These are phyloP conservation scores for Phytomonas francai DNA, from an alignment of 208 protist species.

Conservation along the genomic window DNA sequence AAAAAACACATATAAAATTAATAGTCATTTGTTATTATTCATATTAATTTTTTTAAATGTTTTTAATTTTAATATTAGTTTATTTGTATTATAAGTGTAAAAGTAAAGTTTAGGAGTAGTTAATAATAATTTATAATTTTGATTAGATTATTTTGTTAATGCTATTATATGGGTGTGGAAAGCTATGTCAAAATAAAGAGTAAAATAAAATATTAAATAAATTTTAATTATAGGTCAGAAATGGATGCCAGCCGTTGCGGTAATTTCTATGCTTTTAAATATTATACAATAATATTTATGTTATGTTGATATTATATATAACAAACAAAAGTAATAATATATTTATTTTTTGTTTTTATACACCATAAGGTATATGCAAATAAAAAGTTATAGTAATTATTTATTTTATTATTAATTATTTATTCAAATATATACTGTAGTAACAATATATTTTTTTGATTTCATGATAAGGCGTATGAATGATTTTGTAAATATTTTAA, in stretches of 20 bases:
- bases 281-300: slow-evolving; percentile 61
- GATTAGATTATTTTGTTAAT: slow-evolving; percentile 75
- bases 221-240: slow-evolving; percentile 55
- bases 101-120: slow-evolving; percentile 53
- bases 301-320: slow-evolving; percentile 34
- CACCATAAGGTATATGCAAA: slow-evolving; percentile 37
- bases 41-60: slow-evolving; percentile 57
- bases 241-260: slow-evolving; percentile 73
- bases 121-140: slow-evolving; percentile 77
- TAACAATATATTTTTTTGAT: slow-evolving; percentile 45
- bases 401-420: slow-evolving; percentile 47
- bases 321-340: slow-evolving; percentile 39
- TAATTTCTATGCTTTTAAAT: slow-evolving; percentile 75
- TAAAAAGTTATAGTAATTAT: slow-evolving; percentile 57
- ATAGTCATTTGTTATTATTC: slow-evolving; percentile 58
- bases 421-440: slow-evolving; percentile 39
- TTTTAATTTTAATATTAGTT: slow-evolving; percentile 47
- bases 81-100: slow-evolving; percentile 31
- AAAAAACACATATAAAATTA: slow-evolving; percentile 4
- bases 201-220: slow-evolving; percentile 38
- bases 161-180: slow-evolving; percentile 59
- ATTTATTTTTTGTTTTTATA: slow-evolving; percentile 36
- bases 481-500: slow-evolving; percentile 78
- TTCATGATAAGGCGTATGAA: slow-evolving; percentile 60
- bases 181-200: slow-evolving; percentile 28